Percentiles rank a stretch among this genome's conserved stretches.
phyloP scores from a whole-genome alignment of 805 yeast genomes.

The Priceomyces melissophilus region DNA sequence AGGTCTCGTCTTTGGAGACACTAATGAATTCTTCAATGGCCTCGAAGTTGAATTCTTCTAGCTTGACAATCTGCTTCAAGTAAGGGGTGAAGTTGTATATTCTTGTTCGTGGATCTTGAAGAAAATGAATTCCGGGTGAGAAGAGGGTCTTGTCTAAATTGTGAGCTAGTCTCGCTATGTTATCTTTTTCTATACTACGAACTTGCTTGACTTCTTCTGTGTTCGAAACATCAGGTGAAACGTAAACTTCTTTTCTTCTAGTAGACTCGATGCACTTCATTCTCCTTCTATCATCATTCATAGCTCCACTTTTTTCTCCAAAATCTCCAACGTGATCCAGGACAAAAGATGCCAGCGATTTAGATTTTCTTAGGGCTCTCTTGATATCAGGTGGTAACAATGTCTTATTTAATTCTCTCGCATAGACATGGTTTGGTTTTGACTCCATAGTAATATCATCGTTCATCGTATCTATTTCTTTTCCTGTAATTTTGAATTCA shows the following conservation, averaged over 20 bases:
- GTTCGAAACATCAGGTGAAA: slow-evolving; percentile 1
- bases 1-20: slow-evolving; percentile 59
- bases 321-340: background rate
- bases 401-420: slow-evolving; percentile 8
- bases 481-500: slow-evolving; percentile 6
- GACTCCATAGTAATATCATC: slow-evolving; percentile 4
- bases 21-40: slow-evolving; percentile 56
- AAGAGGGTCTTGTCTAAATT: slow-evolving; percentile 69
- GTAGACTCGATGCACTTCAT: background rate
- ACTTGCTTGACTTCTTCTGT: slow-evolving; percentile 11
- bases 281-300: background rate
- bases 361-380: slow-evolving; percentile 8
- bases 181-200: slow-evolving; percentile 14
- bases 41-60: slow-evolving; percentile 64
- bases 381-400: slow-evolving; percentile 11
- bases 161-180: slow-evolving; percentile 60
- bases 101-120: slow-evolving; percentile 74
- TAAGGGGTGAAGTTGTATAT: slow-evolving; percentile 65
- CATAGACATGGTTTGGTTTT: slow-evolving; percentile 8
- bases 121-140: slow-evolving; percentile 76
- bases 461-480: slow-evolving; percentile 8
- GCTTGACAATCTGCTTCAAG: slow-evolving; percentile 56
- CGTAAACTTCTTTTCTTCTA: slow-evolving; percentile 1
- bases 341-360: background rate
- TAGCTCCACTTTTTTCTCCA: too few species aligned